phyloP scores from a whole-genome alignment of 306 rosid species.

The Cicer yamashitae region DNA sequence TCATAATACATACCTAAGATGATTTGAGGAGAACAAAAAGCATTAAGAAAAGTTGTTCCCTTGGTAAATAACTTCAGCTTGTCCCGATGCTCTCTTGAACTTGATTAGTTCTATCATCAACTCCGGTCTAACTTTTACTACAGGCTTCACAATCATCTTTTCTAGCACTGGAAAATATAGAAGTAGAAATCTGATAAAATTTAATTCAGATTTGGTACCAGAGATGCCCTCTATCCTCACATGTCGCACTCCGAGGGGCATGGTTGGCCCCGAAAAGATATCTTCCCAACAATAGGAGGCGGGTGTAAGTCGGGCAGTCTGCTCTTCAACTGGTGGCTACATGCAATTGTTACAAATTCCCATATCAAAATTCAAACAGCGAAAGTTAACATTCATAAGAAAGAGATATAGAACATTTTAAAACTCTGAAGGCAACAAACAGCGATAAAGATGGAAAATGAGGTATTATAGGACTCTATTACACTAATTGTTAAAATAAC shows the following conservation, averaged over 20 bases:
- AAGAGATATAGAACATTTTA: background rate
- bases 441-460: too few relatives aligned
- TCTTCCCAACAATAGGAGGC: conserved; percentile 42
- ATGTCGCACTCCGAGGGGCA: conserved; percentile 34
- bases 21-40: background rate
- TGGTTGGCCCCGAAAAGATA: conserved; percentile 32
- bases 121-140: conserved; percentile 30
- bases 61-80: conserved; percentile 43
- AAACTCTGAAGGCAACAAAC: background rate
- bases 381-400: background rate
- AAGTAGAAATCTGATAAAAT: conserved; percentile 60
- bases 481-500: too few relatives aligned
- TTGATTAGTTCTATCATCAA: conserved; percentile 53
- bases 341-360: conserved; percentile 3
- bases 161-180: conserved; percentile 53
- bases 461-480: too few relatives aligned
- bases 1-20: background rate
- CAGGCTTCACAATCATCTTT: conserved; percentile 58
- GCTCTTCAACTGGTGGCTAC: conserved; percentile 53
- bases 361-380: background rate
- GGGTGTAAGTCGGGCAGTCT: background rate
- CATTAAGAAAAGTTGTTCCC: background rate
- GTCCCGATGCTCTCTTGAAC: conserved; percentile 55
- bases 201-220: conserved; percentile 53
- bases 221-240: conserved; percentile 52